phyloP scores from a whole-genome alignment of 2,329 filamentous ascomycete species.

The Fusarium sp. region DNA sequence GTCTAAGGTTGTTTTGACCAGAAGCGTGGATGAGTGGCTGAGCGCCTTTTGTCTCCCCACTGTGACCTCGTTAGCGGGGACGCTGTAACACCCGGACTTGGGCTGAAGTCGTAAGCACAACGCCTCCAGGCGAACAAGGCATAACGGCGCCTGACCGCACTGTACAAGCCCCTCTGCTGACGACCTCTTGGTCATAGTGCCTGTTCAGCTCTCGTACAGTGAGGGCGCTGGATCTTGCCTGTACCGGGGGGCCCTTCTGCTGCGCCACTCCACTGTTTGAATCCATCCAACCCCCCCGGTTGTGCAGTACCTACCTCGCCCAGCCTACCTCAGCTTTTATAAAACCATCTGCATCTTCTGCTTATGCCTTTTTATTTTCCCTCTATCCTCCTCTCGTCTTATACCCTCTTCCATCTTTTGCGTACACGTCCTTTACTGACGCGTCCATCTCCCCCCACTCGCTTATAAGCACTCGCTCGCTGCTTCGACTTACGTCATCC shows the following conservation, averaged over 20 bases:
- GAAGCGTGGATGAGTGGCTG: conserved; percentile 28
- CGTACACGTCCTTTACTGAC: background rate
- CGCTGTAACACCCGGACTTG: conserved; percentile 35
- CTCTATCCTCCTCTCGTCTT: conserved; percentile 18
- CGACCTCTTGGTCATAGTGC: background rate
- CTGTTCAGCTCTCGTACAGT: background rate
- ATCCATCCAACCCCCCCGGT: conserved; percentile 22
- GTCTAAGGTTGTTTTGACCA: background rate
- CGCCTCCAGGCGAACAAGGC: conserved; percentile 35
- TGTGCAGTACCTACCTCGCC: conserved; percentile 28
- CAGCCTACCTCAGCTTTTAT: conserved; percentile 36
- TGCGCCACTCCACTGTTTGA: conserved; percentile 32
- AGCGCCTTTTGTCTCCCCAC: conserved; percentile 19
- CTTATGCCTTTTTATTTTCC: conserved; percentile 10
- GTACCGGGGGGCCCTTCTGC: conserved; percentile 18
- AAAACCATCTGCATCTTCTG: conserved; percentile 35
- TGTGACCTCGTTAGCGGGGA: conserved; percentile 32
- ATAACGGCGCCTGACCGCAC: conserved; percentile 7
- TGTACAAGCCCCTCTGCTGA: background rate
- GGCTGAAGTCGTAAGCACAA: conserved; percentile 37
- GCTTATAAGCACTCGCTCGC: conserved; percentile 31
- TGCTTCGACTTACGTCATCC: conserved; percentile 40
- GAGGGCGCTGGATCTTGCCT: conserved; percentile 18
- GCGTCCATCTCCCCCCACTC: conserved; percentile 3
- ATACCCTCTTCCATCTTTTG: conserved; percentile 16